These are phyloP conservation scores for Teunomyces atbi DNA, from an alignment of 805 yeast genomes.

Conservation along the genomic window DNA sequence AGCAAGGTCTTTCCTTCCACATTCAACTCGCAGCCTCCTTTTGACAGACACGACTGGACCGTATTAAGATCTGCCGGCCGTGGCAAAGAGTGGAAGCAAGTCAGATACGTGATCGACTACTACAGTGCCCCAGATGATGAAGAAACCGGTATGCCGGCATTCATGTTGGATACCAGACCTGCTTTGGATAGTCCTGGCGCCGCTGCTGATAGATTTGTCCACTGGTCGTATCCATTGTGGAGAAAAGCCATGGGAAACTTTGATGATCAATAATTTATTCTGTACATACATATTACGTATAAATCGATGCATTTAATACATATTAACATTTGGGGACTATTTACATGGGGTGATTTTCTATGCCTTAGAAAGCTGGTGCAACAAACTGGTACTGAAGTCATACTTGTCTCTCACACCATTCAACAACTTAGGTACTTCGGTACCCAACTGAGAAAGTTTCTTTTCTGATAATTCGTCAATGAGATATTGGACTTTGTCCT, in stretches of 20 bases:
- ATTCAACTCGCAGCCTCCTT: constrained; percentile 81
- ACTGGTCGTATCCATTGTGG: constrained; percentile 68
- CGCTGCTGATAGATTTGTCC: constrained; percentile 65
- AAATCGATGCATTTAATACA: constrained; percentile 1
- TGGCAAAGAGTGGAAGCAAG: constrained; percentile 56
- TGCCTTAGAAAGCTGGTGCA: constrained; percentile 2
- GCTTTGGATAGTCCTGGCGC: constrained; percentile 71
- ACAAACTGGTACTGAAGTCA: constrained; percentile 11
- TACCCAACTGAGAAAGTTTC: constrained; percentile 34
- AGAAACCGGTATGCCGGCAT: constrained; percentile 84
- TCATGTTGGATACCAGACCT: constrained; percentile 92
- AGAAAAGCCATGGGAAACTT: constrained; percentile 66
- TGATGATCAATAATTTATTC: constrained; percentile 11
- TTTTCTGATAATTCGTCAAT: constrained; percentile 37
- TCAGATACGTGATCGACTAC: constrained; percentile 92
- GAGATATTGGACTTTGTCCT: constrained; percentile 30
- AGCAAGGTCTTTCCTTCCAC: constrained; percentile 69
- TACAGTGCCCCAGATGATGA: constrained; percentile 93
- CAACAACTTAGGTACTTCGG: constrained; percentile 37
- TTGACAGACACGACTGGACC: constrained; percentile 99
- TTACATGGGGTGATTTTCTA: background rate
- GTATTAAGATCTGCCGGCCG: constrained; percentile 65
- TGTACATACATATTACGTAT: background rate
- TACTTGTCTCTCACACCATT: constrained; percentile 12
- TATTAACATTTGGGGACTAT: constrained; percentile 7